Evolutionary conservation across 345 rosid genomes (phyloP), one percentile per base, ranked within the genome.

Genomic region (Citrus unshiu): DNA sequence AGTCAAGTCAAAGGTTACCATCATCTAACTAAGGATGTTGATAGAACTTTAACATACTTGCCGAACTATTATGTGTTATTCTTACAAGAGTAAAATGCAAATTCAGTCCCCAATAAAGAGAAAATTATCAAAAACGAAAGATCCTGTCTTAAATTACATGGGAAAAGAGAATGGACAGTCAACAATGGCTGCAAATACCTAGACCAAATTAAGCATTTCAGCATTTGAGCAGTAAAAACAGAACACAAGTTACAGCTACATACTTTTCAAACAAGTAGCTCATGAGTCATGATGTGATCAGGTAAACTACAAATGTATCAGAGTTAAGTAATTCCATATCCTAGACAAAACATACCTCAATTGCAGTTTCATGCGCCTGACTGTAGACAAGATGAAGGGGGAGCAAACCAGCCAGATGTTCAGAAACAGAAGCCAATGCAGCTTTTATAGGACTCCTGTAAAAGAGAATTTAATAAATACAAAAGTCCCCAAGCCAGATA

Each of bases 311-410:
- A 22, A 51, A 29, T 24, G 22, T 68, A 57, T 8, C 62, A n/a
- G 22, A 0, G 22, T 54, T 54, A 22, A 62, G 34, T 72, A 67
- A 79, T 66, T 59, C 51, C 58, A 73, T 29, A 37, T 58, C 16
- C 58, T 19, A 69, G 8, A 61, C 22, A 2, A 10, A 70, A n/a
- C 74, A 80, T 86, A 96, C 99, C 98, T 96, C 97, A 84, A 93
- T 91, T 74, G 94, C 95, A 84, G 95, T 89, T 88, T 90, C 95
- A 88, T 96, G 98, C 80, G 97, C 98, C 72, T 90, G 94, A 85
- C 97, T 96, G 89, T 96, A 92, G 85, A 88, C 93, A 81, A 94
- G 89, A 88, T 96, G 98, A 83, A 91, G 98, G 77, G 99, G 98
- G 80, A 96, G 95, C 81, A 96, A 86, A 81, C 99, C 99, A 68